phyloP scores from a whole-genome alignment of 352 stramenopile species.

The Phytophthora sp. region DNA sequence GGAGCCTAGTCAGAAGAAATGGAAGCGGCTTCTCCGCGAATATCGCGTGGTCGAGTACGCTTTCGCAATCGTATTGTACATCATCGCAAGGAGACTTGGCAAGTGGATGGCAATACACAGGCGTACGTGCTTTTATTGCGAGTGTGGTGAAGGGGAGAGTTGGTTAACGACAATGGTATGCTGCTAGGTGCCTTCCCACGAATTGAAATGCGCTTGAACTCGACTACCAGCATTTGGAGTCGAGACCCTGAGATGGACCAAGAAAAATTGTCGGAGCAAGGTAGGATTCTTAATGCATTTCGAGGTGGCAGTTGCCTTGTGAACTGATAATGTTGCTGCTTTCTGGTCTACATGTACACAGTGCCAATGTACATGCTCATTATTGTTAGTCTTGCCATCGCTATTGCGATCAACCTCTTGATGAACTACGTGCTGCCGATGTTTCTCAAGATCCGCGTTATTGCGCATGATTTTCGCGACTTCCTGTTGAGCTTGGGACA shows the following conservation, averaged over 20 bases:
- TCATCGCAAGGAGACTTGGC: slow-evolving; percentile 29
- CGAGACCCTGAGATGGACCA: slow-evolving; percentile 56
- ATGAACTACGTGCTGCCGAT: slow-evolving; percentile 64
- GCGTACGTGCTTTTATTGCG: slow-evolving; percentile 21
- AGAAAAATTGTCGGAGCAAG: slow-evolving; percentile 50
- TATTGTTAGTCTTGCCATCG: slow-evolving; percentile 37
- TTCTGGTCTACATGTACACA: slow-evolving; percentile 6
- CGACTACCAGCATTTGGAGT: slow-evolving; percentile 47
- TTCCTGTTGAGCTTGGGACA: slow-evolving; percentile 68
- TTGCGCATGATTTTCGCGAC: slow-evolving; percentile 73
- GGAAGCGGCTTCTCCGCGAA: slow-evolving; percentile 20
- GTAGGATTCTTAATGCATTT: slow-evolving; percentile 13
- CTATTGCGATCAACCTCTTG: slow-evolving; percentile 55
- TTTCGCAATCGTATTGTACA: slow-evolving; percentile 30
- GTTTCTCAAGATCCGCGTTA: slow-evolving; percentile 51
- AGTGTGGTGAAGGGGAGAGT: background rate
- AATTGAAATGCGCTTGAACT: slow-evolving; percentile 51
- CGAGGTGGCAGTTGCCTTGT: background rate
- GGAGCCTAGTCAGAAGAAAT: slow-evolving; percentile 4
- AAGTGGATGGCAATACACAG: slow-evolving; percentile 27
- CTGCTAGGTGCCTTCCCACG: slow-evolving; percentile 46
- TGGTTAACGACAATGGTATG: too few species aligned
- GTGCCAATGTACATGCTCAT: slow-evolving; percentile 61
- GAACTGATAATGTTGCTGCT: background rate
- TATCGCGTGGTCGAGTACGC: slow-evolving; percentile 36